Conservation (phyloP, 768 basidiomycete genomes). For the Pleurotus djamor region DNA sequence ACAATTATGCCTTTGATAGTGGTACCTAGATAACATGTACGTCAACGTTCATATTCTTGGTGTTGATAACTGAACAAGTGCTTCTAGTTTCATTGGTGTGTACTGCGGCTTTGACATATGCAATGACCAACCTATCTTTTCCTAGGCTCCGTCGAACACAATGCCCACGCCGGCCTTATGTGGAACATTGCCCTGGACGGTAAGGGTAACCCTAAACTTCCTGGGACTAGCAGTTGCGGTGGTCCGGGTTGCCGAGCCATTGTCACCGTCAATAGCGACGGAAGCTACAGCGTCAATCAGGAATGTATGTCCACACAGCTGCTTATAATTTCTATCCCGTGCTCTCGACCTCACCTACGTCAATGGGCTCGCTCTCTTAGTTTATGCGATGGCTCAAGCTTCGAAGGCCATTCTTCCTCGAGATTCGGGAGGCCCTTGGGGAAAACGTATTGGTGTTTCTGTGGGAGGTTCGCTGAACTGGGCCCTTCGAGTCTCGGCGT, state of each 20-base stretch:
- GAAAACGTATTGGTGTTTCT: slow-evolving; percentile 62
- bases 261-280: slow-evolving; percentile 63
- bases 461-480: slow-evolving; percentile 55
- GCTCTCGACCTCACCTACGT: not conserved
- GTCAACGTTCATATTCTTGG: slow-evolving; percentile 11
- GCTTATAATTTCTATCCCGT: not conserved
- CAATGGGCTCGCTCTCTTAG: slow-evolving; percentile 22
- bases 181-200: slow-evolving; percentile 75
- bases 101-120: slow-evolving; percentile 12
- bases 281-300: slow-evolving; percentile 65
- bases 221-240: slow-evolving; percentile 61
- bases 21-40: slow-evolving; percentile 70
- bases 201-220: slow-evolving; percentile 60
- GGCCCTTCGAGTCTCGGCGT: slow-evolving; percentile 67
- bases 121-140: not conserved
- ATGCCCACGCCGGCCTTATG: slow-evolving; percentile 53
- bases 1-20: slow-evolving; percentile 28
- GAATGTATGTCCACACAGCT: slow-evolving; percentile 48
- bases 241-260: slow-evolving; percentile 64
- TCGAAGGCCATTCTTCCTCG: slow-evolving; percentile 73
- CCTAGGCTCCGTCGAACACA: slow-evolving; percentile 33
- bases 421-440: slow-evolving; percentile 66
- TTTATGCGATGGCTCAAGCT: slow-evolving; percentile 73
- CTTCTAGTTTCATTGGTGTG: slow-evolving; percentile 19
- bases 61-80: not conserved